Base-by-base conservation (phyloP, 805 yeast genomes). In the Blastobotrys muscicola region DNA sequence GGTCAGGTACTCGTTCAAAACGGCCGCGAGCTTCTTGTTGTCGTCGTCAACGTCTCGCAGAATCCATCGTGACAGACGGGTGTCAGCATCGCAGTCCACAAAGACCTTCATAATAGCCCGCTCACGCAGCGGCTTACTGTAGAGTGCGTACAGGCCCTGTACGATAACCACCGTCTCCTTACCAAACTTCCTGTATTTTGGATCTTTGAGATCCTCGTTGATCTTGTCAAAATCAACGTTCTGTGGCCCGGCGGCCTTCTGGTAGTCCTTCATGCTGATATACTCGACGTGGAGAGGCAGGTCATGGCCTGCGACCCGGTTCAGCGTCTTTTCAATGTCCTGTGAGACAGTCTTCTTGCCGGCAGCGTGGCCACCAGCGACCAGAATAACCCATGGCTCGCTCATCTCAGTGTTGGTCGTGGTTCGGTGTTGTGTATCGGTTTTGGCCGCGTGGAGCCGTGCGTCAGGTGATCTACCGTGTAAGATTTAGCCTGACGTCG, bases 71-170 rank as follows among this genome's bases (percentile, higher is more conserved):
- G 85, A 79, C 34, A 89, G 65, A 43, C 96, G 65, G 4, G 82
- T 77, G 60, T 89, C 97, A 1, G 90, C 78, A 61, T 89, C 97
- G 48, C 86, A 74, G 51, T 85, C 92, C 11, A 89, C 70, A 53
- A 81, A 89, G 2, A 89, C 76, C 55, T 77, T 81, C 50, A 87
- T 67, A 1, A 76, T 68, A 0, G 89, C 79, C 55, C 72, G 48
- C 8, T 66, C 65, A 31, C 83, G 62, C 8, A 89, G 60, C 13
- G 66, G 66, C 37, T 65, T 63, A 57, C 85, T 80, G 55, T 76
- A 82, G 16, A 89, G 67, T 0, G 95, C 90, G 56, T 89, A 89
- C 13, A 82, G 65, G 2, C 97, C 97, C 51, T 80, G 80, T 1
- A 86, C 71, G 5, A 87, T 60, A 9, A 72, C 58, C 12, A 76